A percentile compares a stretch with the other conserved stretches of the same genome.
These are phyloP conservation scores for Boletus rubescentipes DNA, from an alignment of 768 basidiomycete species.

Conservation along the genomic window DNA sequence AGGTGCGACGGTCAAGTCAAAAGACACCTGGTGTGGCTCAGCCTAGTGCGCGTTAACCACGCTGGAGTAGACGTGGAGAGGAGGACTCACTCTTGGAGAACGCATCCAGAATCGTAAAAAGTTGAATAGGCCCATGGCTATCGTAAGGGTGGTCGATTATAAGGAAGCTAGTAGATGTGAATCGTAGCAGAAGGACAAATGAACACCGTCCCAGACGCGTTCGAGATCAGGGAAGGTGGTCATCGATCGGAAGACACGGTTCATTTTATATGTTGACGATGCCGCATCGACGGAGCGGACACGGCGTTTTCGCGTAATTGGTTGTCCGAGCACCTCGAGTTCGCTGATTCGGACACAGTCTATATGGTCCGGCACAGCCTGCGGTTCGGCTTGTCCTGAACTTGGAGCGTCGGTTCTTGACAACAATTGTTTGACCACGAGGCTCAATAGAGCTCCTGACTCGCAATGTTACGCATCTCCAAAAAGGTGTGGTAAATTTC, in stretches of 20 bases:
- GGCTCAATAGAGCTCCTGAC: constrained; percentile 9
- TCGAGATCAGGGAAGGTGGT: constrained; percentile 16
- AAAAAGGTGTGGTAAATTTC: constrained; percentile 1
- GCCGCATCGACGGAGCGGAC: constrained; percentile 21
- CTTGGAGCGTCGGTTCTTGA: constrained; percentile 7
- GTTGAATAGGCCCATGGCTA: constrained; percentile 27
- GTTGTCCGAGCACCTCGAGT: constrained; percentile 6
- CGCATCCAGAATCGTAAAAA: constrained; percentile 21
- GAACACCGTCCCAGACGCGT: constrained; percentile 26
- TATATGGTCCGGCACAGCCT: constrained; percentile 11
- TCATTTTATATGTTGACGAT: constrained; percentile 30
- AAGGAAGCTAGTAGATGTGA: constrained; percentile 19
- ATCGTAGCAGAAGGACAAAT: constrained; percentile 15
- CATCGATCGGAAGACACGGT: constrained; percentile 13
- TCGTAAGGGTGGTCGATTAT: constrained; percentile 24
- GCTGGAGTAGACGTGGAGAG: background rate
- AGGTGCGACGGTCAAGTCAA: constrained; percentile 36
- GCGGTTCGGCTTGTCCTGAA: background rate
- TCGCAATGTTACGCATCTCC: constrained; percentile 5
- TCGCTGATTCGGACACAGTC: background rate
- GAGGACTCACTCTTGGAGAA: constrained; percentile 25
- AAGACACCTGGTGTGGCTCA: constrained; percentile 38
- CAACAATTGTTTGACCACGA: constrained; percentile 20
- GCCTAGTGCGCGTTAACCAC: constrained; percentile 23
- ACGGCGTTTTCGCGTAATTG: constrained; percentile 25